Evolutionary conservation across 192 early-diverging fungal genomes (phyloP), one percentile per base, ranked within the genome.

Genomic region (Umbelopsis ramanniana): DNA sequence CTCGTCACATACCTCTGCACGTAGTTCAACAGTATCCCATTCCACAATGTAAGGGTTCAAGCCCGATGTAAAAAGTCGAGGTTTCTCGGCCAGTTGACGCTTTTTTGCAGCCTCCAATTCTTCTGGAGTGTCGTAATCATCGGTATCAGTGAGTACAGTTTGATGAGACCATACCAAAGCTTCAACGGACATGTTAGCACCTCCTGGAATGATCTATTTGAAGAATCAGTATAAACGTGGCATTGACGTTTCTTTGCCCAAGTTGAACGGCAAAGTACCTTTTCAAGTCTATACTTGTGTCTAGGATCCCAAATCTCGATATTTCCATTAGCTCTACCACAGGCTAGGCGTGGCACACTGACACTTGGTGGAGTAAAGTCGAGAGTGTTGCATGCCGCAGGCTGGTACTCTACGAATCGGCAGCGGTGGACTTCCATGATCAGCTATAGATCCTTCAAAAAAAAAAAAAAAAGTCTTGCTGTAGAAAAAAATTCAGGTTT

Each of bases 291-390:
- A 84, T 91, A 91, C 33, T 85, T 83, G 43, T 87, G 74, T 53
- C 75, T 77, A 33, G 91, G 89, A 78, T 90, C 88, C 95, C 95
- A 97, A 60, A 98, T 81, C 81, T 98, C 96, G 68, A 98, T 94
- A 74, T 97, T 91, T 26, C 97, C 96, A 77, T 97, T 97, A 26
- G 88, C 92, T 57, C 97, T 83, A 37, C 93, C 97, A 63, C 93
- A 92, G 0, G 97, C 97, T 15, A 97, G 53, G 21, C 85, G 70
- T 6, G 82, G 80, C 4, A 79, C 48, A 22, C 76, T 53, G 4
- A 81, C 76, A 19, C 90, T 85, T n/a, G 48, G 66, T 19, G 94
- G 94, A 19, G 92, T 87, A 68, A 93, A 93, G 60, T 89, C 82
- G 63, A 98, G 85, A 22, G 93, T 89, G 76, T 93, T 93, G 68